phyloP scores from a whole-genome alignment of 2,329 filamentous ascomycete genomes.

The Lachnellula occidentalis region DNA sequence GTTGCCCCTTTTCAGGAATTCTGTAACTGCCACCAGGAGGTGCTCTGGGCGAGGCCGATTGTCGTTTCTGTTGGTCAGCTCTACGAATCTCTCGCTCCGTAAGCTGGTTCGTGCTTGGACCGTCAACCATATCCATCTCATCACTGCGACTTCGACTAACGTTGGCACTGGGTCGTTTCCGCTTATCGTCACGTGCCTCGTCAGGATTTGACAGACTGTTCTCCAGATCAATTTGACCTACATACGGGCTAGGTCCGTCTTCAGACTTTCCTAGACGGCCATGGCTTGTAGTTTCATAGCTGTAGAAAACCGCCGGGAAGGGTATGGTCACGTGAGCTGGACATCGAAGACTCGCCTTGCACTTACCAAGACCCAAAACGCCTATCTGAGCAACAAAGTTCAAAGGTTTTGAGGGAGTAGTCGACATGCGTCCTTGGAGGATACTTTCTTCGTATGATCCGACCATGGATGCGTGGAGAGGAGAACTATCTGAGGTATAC shows the following conservation, averaged over 20 bases:
- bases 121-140: conserved; percentile 23
- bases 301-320: conserved; percentile 95
- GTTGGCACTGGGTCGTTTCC: conserved; percentile 29
- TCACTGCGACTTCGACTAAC: conserved; percentile 13
- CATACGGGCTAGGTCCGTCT: conserved; percentile 92
- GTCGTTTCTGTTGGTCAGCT: conserved; percentile 53
- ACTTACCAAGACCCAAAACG: conserved; percentile 82
- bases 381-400: conserved; percentile 95
- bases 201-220: conserved; percentile 60
- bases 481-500: conserved; percentile 65
- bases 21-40: conserved; percentile 87
- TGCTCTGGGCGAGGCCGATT: conserved; percentile 54
- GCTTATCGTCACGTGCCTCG: conserved; percentile 37
- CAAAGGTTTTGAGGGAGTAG: conserved; percentile 83
- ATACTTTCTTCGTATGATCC: conserved; percentile 98
- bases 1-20: conserved; percentile 86
- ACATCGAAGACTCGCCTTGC: conserved; percentile 77
- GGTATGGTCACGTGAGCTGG: conserved; percentile 85
- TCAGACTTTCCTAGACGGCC: conserved; percentile 57
- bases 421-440: conserved; percentile 91
- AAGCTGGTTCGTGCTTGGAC: conserved; percentile 11
- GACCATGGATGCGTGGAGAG: conserved; percentile 88
- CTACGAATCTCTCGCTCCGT: conserved; percentile 37
- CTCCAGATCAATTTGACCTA: conserved; percentile 87
- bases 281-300: conserved; percentile 66